phyloP scores from a whole-genome alignment of 192 early-diverging fungal species.

The Podochytrium sp. region DNA sequence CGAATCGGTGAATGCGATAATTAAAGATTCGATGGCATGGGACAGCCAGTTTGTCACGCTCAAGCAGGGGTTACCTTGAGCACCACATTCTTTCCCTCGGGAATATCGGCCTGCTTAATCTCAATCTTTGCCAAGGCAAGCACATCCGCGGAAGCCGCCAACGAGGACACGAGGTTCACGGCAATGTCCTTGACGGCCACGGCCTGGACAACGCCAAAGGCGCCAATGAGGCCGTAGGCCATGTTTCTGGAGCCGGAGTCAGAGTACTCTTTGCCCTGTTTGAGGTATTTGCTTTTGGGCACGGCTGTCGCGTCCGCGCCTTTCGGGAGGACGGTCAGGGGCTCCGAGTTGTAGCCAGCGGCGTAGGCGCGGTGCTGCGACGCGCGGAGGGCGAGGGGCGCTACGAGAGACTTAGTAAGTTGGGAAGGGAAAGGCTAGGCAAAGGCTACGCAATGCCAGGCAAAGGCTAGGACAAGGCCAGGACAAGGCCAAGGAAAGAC shows the following conservation, averaged over 20 bases:
- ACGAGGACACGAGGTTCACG: slow-evolving; percentile 78
- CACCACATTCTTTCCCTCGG: slow-evolving; percentile 95
- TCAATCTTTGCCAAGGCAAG: slow-evolving; percentile 98
- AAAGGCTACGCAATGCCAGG: too few species aligned
- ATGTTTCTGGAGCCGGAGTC: slow-evolving; percentile 54
- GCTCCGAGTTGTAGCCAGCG: slow-evolving; percentile 23
- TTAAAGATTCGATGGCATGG: too few species aligned
- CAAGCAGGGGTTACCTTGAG: slow-evolving; percentile 66
- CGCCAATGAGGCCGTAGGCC: slow-evolving; percentile 94
- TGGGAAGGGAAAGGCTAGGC: too few species aligned
- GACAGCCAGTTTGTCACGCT: too few species aligned
- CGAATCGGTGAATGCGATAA: too few species aligned
- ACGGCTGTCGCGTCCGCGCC: slow-evolving; percentile 29
- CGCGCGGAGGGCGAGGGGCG: slow-evolving; percentile 9
- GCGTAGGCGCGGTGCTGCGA: slow-evolving; percentile 47
- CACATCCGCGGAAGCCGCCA: slow-evolving; percentile 97
- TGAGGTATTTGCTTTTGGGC: slow-evolving; percentile 42
- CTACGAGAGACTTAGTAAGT: too few species aligned
- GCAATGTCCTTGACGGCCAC: slow-evolving; percentile 89
- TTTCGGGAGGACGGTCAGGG: slow-evolving; percentile 28
- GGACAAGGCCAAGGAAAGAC: too few species aligned
- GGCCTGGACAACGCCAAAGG: slow-evolving; percentile 81
- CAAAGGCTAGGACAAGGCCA: too few species aligned
- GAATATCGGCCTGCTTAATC: slow-evolving; percentile 88
- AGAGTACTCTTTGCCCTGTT: slow-evolving; percentile 41